Evolutionary conservation across 331 rosid species (phyloP), one percentile per base, ranked within the genome.

Genomic region (Telfairia occidentalis): DNA sequence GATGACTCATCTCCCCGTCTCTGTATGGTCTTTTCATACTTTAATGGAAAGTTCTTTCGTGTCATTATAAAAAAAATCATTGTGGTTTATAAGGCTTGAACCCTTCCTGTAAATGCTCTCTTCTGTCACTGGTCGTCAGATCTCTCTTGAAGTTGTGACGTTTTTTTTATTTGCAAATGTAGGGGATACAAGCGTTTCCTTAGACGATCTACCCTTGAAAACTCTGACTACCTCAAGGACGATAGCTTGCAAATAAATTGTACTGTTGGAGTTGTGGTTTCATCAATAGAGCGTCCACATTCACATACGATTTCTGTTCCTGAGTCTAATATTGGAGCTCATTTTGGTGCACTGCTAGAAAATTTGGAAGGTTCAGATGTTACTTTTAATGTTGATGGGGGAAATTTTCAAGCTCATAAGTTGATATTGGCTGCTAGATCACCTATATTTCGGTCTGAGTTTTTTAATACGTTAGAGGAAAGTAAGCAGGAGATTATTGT

Each of bases 141-240:
- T 74, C 15, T 74, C 40, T 24, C 40, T 16, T 23, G 67, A 42
- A 24, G 70, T 38, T 23, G 37, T 58, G 64, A 38, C 11, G 15
- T 53, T 37, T 53, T 57, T 23, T 74, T 74, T 45, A 40, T 40
- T 42, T 15, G 21, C 46, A 5, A 60, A 61, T 77, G 50, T 78
- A 90, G 96, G 93, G 96, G 96, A 38, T 90, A 90, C 88, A 90
- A 90, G 84, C 82, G 92, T 32, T 90, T 90, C 81, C 89, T 78
- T 80, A 81, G 90, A 81, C 87, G 96, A 67, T 54, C 85, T 75
- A 18, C 78, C 66, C 93, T 90, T 77, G 96, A 90, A 83, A 73
- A 38, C 79, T 90, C 96, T 23, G 92, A 88, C 73, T 90, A 81
- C 75, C 87, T 90, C 76, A 88, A 87, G 88, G 82, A 87, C 78